Evolutionary conservation across 1,139 yeast genomes (phyloP), one percentile per base, ranked within the genome.

Genomic region (Yamadazyma conglobata): DNA sequence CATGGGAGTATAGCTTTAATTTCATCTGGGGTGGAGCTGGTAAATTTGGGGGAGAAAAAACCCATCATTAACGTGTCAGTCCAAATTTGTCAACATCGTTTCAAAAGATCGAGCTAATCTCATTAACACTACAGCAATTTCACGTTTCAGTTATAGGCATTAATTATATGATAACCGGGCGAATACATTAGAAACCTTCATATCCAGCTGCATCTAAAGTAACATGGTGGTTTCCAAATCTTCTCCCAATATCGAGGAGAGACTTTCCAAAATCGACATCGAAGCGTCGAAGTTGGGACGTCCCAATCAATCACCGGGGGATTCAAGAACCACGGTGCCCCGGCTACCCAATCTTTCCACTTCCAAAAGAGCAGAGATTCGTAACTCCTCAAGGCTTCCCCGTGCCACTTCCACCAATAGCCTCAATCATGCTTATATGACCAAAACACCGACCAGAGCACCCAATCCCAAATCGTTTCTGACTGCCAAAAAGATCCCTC

Each of bases 1-100:
- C 52, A 24, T 48, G 56, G 5, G 67, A 53, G 24, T 50, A 47
- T 19, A 62, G 50, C 38, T 63, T 64, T 11, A 64, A 49, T 35
- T 60, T 64, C 70, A 62, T 62, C 25, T 7, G n/a, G n/a, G 15
- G n/a, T 7, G 6, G 10, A 6, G 6, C 6, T 10, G 15, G 10
- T 8, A 8, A 8, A 13, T 22, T 10, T 22, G 16, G 12, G 10
- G 16, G 15, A n/a, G n/a, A n/a, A n/a, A n/a, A n/a, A n/a, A n/a
- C n/a, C n/a, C n/a, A n/a, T n/a, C n/a, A n/a, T 15, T 11, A 20
- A 27, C 33, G 30, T 26, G 30, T 15, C 15, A 30, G 15, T 20
- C 19, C 29, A 13, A 25, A 30, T 19, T 25, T 21, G 32, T 29
- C 23, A 29, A 29, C 26, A 29, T n/a, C n/a, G n/a, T n/a, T n/a